Evolutionary conservation across 2,329 filamentous ascomycete genomes (phyloP), one percentile per base, ranked within the genome.

Genomic region (Alternaria novae-zelandiae): DNA sequence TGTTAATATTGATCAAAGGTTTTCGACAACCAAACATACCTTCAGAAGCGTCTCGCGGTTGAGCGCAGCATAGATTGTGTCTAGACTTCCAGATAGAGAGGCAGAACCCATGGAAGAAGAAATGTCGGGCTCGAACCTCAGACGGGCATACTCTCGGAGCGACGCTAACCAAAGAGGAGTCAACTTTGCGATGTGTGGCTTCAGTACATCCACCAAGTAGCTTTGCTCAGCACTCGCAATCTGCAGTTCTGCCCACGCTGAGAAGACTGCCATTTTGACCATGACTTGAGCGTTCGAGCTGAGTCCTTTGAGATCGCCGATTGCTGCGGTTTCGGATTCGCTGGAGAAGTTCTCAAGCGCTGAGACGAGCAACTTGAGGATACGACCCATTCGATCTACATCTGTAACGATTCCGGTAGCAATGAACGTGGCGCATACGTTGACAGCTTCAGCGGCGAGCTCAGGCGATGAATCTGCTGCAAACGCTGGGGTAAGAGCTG

Each of bases 351-450:
- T 97, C 74, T 98, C 95, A 2, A 99, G 86, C 0, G 94, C 94
- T 46, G 91, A 90, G 6, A 97, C 92, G 3, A 99, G 86, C 1
- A 97, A 91, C 82, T 97, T 98, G 60, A 99, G 86, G 57, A 99
- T 99, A 60, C 96, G 91, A 21, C 96, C 96, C 96, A 99, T 99
- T n/a, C 96, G 89, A 70, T 99, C 96, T 9, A 98, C 89, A 79
- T 98, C 96, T 0, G 94, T 97, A 9, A 99, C 96, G 59, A 99
- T 98, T 13, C 96, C 96, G 0, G 95, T 97, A 0, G 95, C 92
- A 74, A 99, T 96, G 80, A 99, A 99, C 2, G 92, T 94, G n/a
- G 95, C 96, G 74, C 96, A 99, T 7, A 99, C 96, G 73, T 97
- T 97, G 67, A 99, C 93, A 15, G 96, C 96, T 77, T 97, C 95